phyloP scores from a whole-genome alignment of 2,329 filamentous ascomycete species.

The Bipolaris zeicola region DNA sequence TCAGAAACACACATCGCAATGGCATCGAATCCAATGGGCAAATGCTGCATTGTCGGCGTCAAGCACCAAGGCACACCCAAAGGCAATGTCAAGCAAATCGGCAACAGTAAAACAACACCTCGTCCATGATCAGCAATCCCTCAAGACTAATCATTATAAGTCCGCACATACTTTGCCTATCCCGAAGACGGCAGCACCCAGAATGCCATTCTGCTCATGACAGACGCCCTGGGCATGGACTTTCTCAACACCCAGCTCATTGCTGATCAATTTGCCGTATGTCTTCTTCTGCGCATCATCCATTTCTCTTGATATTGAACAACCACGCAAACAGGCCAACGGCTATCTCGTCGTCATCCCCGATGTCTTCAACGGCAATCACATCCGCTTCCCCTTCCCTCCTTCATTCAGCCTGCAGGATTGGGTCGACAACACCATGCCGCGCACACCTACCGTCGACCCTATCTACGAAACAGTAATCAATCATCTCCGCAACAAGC shows the following conservation, averaged over 20 bases:
- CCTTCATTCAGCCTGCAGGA: slow-evolving; percentile 56
- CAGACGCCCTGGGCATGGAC: slow-evolving; percentile 63
- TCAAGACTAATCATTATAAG: slow-evolving; percentile 39
- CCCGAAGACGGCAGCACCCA: slow-evolving; percentile 59
- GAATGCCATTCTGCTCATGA: slow-evolving; percentile 60
- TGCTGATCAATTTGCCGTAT: slow-evolving; percentile 73
- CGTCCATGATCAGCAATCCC: neutral
- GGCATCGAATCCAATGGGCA: slow-evolving; percentile 58
- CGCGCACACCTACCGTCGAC: slow-evolving; percentile 53
- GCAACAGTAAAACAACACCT: slow-evolving; percentile 45
- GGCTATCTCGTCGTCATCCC: slow-evolving; percentile 73
- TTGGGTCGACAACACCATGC: slow-evolving; percentile 56
- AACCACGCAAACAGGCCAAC: slow-evolving; percentile 48
- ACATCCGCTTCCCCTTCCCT: slow-evolving; percentile 60
- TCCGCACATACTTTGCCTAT: slow-evolving; percentile 61
- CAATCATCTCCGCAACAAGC: slow-evolving; percentile 62
- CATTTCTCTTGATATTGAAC: neutral
- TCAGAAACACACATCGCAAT: slow-evolving; percentile 39
- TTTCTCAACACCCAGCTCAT: slow-evolving; percentile 62
- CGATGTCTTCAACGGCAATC: slow-evolving; percentile 72
- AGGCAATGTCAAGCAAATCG: slow-evolving; percentile 56
- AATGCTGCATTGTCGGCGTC: slow-evolving; percentile 57
- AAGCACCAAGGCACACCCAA: slow-evolving; percentile 58
- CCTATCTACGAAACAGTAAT: slow-evolving; percentile 61
- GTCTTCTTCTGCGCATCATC: neutral